Conservation (phyloP, 1,139 yeast species). For the Geotrichum klebahnii region DNA sequence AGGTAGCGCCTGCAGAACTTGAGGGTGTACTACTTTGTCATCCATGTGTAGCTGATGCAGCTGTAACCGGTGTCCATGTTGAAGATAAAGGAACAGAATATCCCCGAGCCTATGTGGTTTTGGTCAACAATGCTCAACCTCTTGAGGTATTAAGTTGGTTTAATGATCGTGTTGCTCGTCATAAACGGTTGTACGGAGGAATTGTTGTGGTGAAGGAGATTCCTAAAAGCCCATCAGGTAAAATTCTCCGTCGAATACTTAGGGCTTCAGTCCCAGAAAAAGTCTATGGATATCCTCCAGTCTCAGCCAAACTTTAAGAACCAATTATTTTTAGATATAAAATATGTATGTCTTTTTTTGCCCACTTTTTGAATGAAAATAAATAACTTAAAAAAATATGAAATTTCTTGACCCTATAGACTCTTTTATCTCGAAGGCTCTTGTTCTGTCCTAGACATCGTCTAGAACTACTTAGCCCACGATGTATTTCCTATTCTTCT, state of each 20-base stretch:
- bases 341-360: no score
- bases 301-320: neutral
- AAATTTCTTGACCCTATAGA: no score
- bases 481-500: no score
- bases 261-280: conserved; percentile 25
- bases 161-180: conserved; percentile 38
- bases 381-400: no score
- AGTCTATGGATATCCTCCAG: conserved; percentile 10
- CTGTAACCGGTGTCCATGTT: conserved; percentile 38
- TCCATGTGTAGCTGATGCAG: conserved; percentile 37
- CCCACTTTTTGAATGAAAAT: neutral
- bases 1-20: conserved; percentile 74
- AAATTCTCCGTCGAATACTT: conserved; percentile 36
- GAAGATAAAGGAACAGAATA: conserved; percentile 38
- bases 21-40: conserved; percentile 58
- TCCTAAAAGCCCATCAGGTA: conserved; percentile 40
- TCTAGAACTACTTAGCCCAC: no score
- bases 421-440: no score
- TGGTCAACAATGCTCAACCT: conserved; percentile 26
- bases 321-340: neutral
- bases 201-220: conserved; percentile 31
- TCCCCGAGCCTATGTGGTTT: conserved; percentile 40
- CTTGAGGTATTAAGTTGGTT: conserved; percentile 35
- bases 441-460: no score
- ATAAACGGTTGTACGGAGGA: conserved; percentile 40